phyloP scores from a whole-genome alignment of 2,329 filamentous ascomycete genomes.

The Nectriaceae sp. region DNA sequence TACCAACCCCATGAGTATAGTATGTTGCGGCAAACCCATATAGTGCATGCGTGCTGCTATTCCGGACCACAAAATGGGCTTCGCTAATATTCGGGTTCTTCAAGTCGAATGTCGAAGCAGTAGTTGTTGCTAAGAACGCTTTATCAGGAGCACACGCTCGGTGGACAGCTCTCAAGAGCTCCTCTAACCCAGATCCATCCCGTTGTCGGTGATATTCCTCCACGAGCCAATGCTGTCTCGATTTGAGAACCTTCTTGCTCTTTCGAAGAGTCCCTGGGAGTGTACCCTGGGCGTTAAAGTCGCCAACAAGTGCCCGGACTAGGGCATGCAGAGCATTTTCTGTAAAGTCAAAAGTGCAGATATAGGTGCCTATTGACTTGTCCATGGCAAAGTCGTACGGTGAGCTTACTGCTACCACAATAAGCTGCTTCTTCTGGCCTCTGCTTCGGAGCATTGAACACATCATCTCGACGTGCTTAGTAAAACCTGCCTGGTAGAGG shows the following conservation, averaged over 20 bases:
- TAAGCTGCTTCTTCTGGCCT: slow-evolving; percentile 83
- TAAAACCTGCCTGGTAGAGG: slow-evolving; percentile 90
- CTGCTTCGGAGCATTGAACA: slow-evolving; percentile 78
- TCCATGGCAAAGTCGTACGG: slow-evolving; percentile 98
- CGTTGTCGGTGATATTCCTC: slow-evolving; percentile 82
- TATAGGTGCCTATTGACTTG: slow-evolving; percentile 83
- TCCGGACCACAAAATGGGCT: slow-evolving; percentile 87
- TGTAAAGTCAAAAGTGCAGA: slow-evolving; percentile 96
- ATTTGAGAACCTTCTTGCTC: slow-evolving; percentile 83
- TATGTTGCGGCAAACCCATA: slow-evolving; percentile 95
- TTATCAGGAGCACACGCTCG: slow-evolving; percentile 67
- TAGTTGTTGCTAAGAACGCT: slow-evolving; percentile 69
- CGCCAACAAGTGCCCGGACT: slow-evolving; percentile 81
- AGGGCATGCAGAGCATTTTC: slow-evolving; percentile 86
- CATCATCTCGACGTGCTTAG: slow-evolving; percentile 95
- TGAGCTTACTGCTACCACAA: slow-evolving; percentile 91
- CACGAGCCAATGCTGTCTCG: slow-evolving; percentile 93
- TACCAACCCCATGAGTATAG: slow-evolving; percentile 70
- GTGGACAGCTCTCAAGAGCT: slow-evolving; percentile 70
- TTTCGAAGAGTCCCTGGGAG: slow-evolving; percentile 77
- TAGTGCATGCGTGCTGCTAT: slow-evolving; percentile 86
- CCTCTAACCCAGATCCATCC: slow-evolving; percentile 72
- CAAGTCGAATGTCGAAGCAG: slow-evolving; percentile 75
- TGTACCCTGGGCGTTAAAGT: slow-evolving; percentile 60
- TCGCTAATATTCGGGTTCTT: slow-evolving; percentile 72